Evolutionary conservation across 306 rosid genomes (phyloP).

Genomic region (Medicago ruthenica): DNA sequence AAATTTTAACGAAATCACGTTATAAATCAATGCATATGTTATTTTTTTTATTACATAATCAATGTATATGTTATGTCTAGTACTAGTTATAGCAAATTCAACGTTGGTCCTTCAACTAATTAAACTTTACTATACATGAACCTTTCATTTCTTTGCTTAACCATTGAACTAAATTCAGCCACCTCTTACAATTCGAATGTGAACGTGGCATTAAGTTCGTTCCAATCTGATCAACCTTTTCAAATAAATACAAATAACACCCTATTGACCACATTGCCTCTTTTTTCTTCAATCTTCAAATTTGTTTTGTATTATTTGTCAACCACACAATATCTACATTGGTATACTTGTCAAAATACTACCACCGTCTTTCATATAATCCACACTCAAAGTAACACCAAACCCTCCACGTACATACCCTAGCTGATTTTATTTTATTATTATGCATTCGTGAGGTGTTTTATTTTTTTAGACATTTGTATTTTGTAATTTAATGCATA

Average conservation of each 20-base stretch:
- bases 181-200: conserved; percentile 7
- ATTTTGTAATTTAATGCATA: conserved; percentile 11
- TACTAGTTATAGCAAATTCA: conserved; percentile 7
- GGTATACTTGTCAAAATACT: conserved; percentile 40
- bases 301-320: conserved; percentile 34
- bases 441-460: background rate
- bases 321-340: conserved; percentile 23
- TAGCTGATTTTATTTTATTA: background rate
- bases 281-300: background rate
- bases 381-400: conserved; percentile 32
- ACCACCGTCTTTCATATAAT: conserved; percentile 27
- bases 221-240: conserved; percentile 2
- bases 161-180: conserved; percentile 24
- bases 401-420: conserved; percentile 42
- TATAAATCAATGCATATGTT: background rate
- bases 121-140: background rate
- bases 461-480: conserved; percentile 21
- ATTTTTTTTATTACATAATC: no score
- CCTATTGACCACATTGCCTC: conserved; percentile 29
- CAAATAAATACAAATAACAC: background rate
- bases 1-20: conserved; percentile 1
- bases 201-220: conserved; percentile 37
- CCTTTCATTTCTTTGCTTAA: conserved; percentile 3
- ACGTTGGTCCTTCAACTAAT: background rate
- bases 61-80: no score